Evolutionary conservation across 352 stramenopile species (phyloP).

Genomic region (Pythium grandisporangium): DNA sequence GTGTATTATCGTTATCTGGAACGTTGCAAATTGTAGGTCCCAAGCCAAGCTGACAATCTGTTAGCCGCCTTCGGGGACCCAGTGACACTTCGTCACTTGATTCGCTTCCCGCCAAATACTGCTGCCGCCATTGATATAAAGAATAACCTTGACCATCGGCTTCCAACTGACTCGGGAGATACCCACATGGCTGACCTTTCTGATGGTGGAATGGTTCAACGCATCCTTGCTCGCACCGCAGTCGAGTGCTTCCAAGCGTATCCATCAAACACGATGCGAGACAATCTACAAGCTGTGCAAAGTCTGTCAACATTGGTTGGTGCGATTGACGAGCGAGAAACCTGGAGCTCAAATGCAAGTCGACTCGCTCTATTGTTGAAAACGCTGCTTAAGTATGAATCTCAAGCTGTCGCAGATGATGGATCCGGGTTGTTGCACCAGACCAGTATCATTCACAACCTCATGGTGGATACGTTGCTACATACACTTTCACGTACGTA

Average conservation of each 20-base stretch:
- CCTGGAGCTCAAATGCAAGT: conserved; percentile 2
- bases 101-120: conserved; percentile 23
- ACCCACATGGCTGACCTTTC: too few species aligned
- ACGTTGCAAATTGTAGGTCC: conserved; percentile 8
- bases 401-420: conserved; percentile 9
- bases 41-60: conserved; percentile 22
- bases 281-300: conserved; percentile 37
- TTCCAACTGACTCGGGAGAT: too few species aligned
- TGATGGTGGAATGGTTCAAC: conserved; percentile 36
- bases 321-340: conserved; percentile 27
- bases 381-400: conserved; percentile 17
- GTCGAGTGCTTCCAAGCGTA: conserved; percentile 31
- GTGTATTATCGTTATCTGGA: too few species aligned
- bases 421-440: conserved; percentile 13
- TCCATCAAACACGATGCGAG: conserved; percentile 24
- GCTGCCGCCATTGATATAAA: too few species aligned
- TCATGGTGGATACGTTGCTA: conserved; percentile 71
- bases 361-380: conserved; percentile 11
- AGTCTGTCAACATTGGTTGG: conserved; percentile 43
- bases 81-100: conserved; percentile 56
- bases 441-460: conserved; percentile 41
- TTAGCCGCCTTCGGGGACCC: conserved; percentile 53
- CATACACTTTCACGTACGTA: conserved; percentile 67
- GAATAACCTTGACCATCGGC: too few species aligned
- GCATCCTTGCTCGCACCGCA: conserved; percentile 49